Conservation (phyloP, 2,329 filamentous ascomycete genomes). For the Fusarium sp. region DNA sequence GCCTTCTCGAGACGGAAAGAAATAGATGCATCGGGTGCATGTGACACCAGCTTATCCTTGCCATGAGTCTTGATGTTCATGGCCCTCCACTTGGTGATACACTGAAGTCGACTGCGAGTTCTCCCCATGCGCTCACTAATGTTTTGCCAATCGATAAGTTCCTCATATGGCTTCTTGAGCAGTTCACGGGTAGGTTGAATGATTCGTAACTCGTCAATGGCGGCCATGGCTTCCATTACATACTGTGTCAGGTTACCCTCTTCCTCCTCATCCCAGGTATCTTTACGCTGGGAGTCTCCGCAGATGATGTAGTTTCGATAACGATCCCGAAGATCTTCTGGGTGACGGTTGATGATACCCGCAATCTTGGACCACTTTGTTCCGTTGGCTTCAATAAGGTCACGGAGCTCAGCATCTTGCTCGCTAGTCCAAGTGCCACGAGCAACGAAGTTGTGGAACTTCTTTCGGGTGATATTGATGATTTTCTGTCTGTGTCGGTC, state of each 20-base stretch:
- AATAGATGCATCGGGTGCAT: conserved; percentile 46
- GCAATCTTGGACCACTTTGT: conserved; percentile 71
- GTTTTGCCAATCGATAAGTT: conserved; percentile 70
- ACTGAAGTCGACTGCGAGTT: conserved; percentile 73
- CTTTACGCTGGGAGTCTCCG: conserved; percentile 60
- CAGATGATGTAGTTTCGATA: conserved; percentile 74
- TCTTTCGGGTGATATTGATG: conserved; percentile 66
- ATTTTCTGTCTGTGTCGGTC: conserved; percentile 63
- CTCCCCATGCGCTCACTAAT: conserved; percentile 70
- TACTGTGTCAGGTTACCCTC: conserved; percentile 61
- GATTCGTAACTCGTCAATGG: conserved; percentile 54
- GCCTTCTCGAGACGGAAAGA: conserved; percentile 57
- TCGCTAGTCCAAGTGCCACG: conserved; percentile 56
- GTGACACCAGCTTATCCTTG: conserved; percentile 47
- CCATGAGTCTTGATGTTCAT: conserved; percentile 50
- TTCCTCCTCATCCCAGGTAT: conserved; percentile 69
- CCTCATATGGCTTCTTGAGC: conserved; percentile 56
- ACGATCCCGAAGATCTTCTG: conserved; percentile 74
- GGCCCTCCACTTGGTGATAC: conserved; percentile 71
- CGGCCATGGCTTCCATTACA: conserved; percentile 62
- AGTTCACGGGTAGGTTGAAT: conserved; percentile 46
- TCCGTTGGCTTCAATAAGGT: conserved; percentile 48
- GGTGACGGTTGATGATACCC: conserved; percentile 68
- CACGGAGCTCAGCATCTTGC: conserved; percentile 49
- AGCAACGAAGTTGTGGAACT: conserved; percentile 72